Evolutionary conservation across 1,284 basidiomycete genomes (phyloP).

Genomic region (Ceratobasidium sp.): DNA sequence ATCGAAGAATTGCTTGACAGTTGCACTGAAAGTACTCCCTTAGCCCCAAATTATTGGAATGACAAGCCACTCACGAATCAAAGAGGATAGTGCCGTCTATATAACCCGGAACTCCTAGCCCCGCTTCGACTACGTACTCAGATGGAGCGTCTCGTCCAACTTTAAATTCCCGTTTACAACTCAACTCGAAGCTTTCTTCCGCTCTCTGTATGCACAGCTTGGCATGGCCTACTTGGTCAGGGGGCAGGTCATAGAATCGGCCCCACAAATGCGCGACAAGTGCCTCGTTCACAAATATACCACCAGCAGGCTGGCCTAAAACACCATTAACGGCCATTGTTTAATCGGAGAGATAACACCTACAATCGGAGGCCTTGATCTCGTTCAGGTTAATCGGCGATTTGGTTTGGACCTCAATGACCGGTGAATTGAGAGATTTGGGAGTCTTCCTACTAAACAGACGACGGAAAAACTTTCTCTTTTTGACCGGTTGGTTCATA

Average conservation of each 20-base stretch:
- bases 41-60: neutral
- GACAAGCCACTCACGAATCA: neutral
- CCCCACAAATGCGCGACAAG: neutral
- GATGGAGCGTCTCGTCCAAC: too few relatives aligned
- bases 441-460: too few relatives aligned
- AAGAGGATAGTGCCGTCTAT: constrained; percentile 6
- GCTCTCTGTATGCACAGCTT: constrained; percentile 12
- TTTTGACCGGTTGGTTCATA: too few relatives aligned
- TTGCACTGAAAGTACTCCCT: neutral
- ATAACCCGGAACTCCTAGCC: constrained; percentile 10
- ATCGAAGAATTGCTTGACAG: constrained; percentile 29
- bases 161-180: constrained; percentile 10
- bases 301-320: too few relatives aligned
- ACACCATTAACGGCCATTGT: too few relatives aligned
- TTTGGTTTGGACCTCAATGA: too few relatives aligned
- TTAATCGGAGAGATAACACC: neutral
- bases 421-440: too few relatives aligned
- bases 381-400: constrained; percentile 7
- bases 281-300: too few relatives aligned
- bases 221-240: constrained; percentile 2
- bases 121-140: constrained; percentile 5
- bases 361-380: constrained; percentile 6
- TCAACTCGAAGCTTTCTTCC: constrained; percentile 16
- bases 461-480: too few relatives aligned
- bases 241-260: neutral